phyloP scores from a whole-genome alignment of 1,139 yeast genomes.

The Taphrina flavorubra region DNA sequence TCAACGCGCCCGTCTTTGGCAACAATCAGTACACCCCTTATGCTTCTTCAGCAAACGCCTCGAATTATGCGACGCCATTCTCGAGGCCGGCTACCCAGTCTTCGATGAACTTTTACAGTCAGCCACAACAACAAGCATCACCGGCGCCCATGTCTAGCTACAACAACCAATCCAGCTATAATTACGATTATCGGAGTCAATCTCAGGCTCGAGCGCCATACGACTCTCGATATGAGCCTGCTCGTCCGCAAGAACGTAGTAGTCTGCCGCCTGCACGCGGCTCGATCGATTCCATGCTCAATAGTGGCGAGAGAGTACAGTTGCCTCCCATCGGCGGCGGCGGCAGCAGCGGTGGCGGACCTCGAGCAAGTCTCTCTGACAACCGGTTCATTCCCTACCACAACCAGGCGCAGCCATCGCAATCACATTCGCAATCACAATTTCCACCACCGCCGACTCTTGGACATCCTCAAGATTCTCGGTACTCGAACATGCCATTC shows the following conservation, averaged over 20 bases:
- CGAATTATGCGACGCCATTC: neutral
- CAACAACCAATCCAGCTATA: neutral
- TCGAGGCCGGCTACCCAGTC: slow-evolving; percentile 15
- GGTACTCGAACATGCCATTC: neutral
- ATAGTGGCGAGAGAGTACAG: slow-evolving; percentile 27
- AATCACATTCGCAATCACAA: neutral
- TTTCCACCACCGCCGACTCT: slow-evolving; percentile 8
- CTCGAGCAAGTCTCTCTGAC: slow-evolving; percentile 1
- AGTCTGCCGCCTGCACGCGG: slow-evolving; percentile 19
- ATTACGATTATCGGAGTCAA: neutral
- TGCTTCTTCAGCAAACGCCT: neutral
- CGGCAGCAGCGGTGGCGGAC: too few relatives aligned
- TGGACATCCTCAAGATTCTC: slow-evolving; percentile 8
- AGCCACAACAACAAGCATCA: slow-evolving; percentile 10
- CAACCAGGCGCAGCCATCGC: neutral
- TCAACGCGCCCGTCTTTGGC: slow-evolving; percentile 6
- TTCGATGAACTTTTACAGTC: neutral
- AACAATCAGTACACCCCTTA: neutral
- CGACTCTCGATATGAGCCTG: slow-evolving; percentile 6
- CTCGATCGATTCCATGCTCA: slow-evolving; percentile 32
- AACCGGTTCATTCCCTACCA: slow-evolving; percentile 3
- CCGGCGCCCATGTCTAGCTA: neutral
- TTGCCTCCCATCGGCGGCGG: slow-evolving; percentile 21
- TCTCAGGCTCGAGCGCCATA: neutral
- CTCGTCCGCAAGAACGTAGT: slow-evolving; percentile 7